Evolutionary conservation across 345 rosid genomes (phyloP).

Genomic region (Garcia nutans): DNA sequence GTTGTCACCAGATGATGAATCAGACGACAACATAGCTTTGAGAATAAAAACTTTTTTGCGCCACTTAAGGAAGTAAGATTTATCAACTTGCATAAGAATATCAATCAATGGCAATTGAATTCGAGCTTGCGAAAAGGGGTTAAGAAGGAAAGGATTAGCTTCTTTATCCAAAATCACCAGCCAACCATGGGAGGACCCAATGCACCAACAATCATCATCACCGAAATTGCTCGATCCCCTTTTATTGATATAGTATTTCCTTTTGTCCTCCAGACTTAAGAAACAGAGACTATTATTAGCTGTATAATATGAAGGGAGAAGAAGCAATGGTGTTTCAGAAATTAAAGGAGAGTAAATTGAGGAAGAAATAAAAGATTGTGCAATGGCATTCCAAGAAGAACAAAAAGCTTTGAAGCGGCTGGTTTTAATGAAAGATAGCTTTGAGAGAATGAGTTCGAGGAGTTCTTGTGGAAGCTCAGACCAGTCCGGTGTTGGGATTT

Average conservation of each 20-base stretch:
- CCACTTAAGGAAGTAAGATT: background rate
- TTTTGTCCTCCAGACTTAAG: background rate
- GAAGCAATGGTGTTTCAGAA: background rate
- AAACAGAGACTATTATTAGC: background rate
- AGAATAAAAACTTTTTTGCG: background rate
- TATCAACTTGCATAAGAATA: background rate
- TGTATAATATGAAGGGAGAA: background rate
- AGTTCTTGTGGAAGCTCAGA: background rate
- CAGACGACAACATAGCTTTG: background rate
- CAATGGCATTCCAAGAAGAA: background rate
- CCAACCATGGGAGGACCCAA: constrained; percentile 10
- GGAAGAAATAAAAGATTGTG: background rate
- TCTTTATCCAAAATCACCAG: background rate
- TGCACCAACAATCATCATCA: background rate
- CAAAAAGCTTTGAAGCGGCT: background rate
- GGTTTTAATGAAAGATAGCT: background rate
- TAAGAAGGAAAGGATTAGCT: background rate
- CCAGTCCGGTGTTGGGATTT: background rate
- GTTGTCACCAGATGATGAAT: background rate
- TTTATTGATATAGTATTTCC: background rate
- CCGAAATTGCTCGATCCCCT: background rate
- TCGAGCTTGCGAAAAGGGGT: background rate
- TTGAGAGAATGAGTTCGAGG: background rate
- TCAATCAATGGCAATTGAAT: background rate
- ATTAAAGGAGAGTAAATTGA: background rate